Conservation (phyloP, 257 asterid species). For the Salvia hispanica region DNA sequence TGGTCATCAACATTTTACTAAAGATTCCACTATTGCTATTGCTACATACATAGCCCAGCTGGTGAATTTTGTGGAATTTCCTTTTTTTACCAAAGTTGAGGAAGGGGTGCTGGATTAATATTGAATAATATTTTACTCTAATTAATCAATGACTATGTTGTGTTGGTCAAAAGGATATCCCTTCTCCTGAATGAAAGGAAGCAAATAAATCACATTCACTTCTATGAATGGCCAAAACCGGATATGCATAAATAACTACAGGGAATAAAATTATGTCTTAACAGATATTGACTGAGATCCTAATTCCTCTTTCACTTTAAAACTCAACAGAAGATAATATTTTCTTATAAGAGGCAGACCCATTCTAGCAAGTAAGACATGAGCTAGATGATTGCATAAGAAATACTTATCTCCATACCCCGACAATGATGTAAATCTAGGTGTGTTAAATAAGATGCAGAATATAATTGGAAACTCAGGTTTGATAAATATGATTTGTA, state of each 20-base stretch:
- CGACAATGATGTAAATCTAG: neutral
- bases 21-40: neutral
- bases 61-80: neutral
- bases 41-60: neutral
- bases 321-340: neutral
- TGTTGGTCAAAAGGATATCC: neutral
- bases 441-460: conserved; percentile 15
- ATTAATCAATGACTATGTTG: neutral
- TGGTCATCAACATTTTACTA: neutral
- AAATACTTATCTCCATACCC: neutral
- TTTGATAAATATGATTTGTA: conserved; percentile 17
- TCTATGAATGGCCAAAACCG: neutral
- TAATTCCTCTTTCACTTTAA: neutral
- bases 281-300: neutral
- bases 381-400: neutral
- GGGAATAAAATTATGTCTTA: neutral
- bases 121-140: neutral
- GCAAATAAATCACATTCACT: neutral
- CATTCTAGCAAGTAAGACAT: conserved; percentile 7
- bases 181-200: neutral
- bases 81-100: neutral
- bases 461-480: conserved; percentile 22
- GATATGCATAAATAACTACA: neutral
- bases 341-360: conserved; percentile 10
- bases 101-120: neutral